Evolutionary conservation across 768 basidiomycete genomes (phyloP).

Genomic region (Dentipellis sp.): DNA sequence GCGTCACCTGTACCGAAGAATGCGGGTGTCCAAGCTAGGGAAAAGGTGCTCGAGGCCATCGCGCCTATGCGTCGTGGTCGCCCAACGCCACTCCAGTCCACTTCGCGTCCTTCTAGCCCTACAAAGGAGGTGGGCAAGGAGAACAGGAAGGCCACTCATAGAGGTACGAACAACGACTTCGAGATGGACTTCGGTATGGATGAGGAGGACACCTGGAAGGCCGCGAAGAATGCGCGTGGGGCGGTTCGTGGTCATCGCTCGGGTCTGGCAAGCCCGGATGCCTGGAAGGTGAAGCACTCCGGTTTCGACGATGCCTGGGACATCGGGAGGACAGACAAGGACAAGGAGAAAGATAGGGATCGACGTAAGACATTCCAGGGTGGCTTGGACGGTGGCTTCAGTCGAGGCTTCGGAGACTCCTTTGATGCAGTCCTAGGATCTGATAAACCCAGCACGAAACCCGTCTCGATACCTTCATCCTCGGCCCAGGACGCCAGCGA

Average conservation of each 20-base stretch:
- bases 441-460: not conserved
- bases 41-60: conserved; percentile 72
- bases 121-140: conserved; percentile 12
- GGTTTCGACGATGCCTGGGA: conserved; percentile 11
- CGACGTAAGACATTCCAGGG: conserved; percentile 11
- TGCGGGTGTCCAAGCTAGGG: conserved; percentile 59
- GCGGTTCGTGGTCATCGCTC: conserved; percentile 15
- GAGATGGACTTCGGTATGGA: conserved; percentile 21
- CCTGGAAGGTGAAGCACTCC: conserved; percentile 4
- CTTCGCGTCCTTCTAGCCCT: conserved; percentile 21
- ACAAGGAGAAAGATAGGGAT: conserved; percentile 11
- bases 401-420: conserved; percentile 51
- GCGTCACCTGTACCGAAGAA: conserved; percentile 26
- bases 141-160: not conserved
- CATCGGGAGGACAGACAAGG: not conserved
- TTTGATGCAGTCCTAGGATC: conserved; percentile 26
- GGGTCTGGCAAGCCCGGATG: conserved; percentile 10
- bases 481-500: not conserved
- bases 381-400: conserved; percentile 6
- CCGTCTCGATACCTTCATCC: conserved; percentile 1
- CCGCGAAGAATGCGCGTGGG: conserved; percentile 5
- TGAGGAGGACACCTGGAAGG: conserved; percentile 18
- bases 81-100: conserved; percentile 25
- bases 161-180: conserved; percentile 6
- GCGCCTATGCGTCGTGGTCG: conserved; percentile 72